A percentile compares a stretch with the other conserved stretches of the same genome.
Conservation (phyloP, 768 basidiomycete genomes). For the Fomitopsis serialis region DNA sequence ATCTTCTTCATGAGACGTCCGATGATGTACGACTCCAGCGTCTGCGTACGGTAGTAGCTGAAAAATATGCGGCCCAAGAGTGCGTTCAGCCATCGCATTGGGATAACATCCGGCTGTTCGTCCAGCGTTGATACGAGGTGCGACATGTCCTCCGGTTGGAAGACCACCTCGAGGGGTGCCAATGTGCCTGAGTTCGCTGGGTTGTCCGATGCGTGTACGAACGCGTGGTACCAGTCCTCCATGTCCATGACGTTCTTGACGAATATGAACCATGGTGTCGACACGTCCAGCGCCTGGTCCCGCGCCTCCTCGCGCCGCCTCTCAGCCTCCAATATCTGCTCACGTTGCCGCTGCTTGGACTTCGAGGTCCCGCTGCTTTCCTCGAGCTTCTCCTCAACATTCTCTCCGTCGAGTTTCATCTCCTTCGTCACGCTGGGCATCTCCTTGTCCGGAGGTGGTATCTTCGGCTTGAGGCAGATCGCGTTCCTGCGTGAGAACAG, state of each 20-base stretch:
- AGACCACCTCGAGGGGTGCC: conserved; percentile 56
- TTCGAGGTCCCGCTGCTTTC: conserved; percentile 38
- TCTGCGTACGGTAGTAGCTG: conserved; percentile 80
- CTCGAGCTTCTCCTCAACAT: conserved; percentile 28
- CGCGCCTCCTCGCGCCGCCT: conserved; percentile 30
- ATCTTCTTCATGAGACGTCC: conserved; percentile 89
- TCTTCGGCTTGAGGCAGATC: conserved; percentile 66
- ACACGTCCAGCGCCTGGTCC: conserved; percentile 45
- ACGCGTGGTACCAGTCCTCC: conserved; percentile 94
- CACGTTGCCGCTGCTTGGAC: conserved; percentile 37
- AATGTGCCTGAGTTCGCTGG: conserved; percentile 60
- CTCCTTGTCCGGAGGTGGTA: conserved; percentile 24
- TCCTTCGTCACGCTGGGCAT: conserved; percentile 51
- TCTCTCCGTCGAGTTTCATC: conserved; percentile 34
- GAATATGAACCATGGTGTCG: conserved; percentile 91
- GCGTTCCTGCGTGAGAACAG: conserved; percentile 88
- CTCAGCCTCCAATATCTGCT: conserved; percentile 28
- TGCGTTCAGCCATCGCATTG: conserved; percentile 97
- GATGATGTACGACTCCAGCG: conserved; percentile 81
- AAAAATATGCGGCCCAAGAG: conserved; percentile 91
- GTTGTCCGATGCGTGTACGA: conserved; percentile 68
- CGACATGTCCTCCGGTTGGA: conserved; percentile 75
- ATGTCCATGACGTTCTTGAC: conserved; percentile 83
- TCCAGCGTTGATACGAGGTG: conserved; percentile 81
- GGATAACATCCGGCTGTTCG: conserved; percentile 91